A percentile compares a stretch with the other conserved stretches of the same genome.
phyloP scores from a whole-genome alignment of 352 stramenopile species.

The Globisporangium polare region DNA sequence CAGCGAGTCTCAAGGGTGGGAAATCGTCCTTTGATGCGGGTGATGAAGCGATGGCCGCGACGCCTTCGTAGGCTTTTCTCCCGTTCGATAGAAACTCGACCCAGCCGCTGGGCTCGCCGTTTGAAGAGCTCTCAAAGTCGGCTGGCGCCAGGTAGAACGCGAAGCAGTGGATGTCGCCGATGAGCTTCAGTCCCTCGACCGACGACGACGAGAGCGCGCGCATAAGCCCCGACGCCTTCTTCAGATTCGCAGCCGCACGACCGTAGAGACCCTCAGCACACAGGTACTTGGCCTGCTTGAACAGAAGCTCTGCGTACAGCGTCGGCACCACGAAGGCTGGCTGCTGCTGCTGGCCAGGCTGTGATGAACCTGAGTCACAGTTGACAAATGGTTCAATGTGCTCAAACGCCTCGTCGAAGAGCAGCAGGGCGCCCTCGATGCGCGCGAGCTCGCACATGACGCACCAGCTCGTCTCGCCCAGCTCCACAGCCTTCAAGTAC shows the following conservation, averaged over 20 bases:
- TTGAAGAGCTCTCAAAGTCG: slow-evolving; percentile 30
- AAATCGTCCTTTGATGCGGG: slow-evolving; percentile 4
- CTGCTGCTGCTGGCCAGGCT: slow-evolving; percentile 15
- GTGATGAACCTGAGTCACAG: background rate
- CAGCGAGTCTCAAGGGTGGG: slow-evolving; percentile 18
- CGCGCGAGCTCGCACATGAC: slow-evolving; percentile 75
- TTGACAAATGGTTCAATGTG: slow-evolving; percentile 46
- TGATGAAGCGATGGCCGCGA: slow-evolving; percentile 18
- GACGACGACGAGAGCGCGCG: slow-evolving; percentile 28
- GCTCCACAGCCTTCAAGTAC: slow-evolving; percentile 70
- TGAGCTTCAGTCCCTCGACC: slow-evolving; percentile 53
- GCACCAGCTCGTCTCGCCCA: slow-evolving; percentile 63
- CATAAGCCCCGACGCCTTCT: slow-evolving; percentile 55
- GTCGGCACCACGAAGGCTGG: slow-evolving; percentile 39
- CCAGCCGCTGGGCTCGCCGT: slow-evolving; percentile 24
- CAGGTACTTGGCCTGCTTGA: slow-evolving; percentile 73
- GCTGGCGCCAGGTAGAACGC: slow-evolving; percentile 75
- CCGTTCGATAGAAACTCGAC: slow-evolving; percentile 57
- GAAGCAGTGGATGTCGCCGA: slow-evolving; percentile 81
- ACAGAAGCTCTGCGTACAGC: slow-evolving; percentile 67
- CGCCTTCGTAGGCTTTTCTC: slow-evolving; percentile 49
- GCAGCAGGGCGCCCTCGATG: slow-evolving; percentile 64
- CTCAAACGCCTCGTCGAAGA: slow-evolving; percentile 69
- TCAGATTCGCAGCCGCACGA: slow-evolving; percentile 53
- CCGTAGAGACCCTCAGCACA: slow-evolving; percentile 75